phyloP scores from a whole-genome alignment of 352 stramenopile genomes.

The Elongisporangium senticosum region DNA sequence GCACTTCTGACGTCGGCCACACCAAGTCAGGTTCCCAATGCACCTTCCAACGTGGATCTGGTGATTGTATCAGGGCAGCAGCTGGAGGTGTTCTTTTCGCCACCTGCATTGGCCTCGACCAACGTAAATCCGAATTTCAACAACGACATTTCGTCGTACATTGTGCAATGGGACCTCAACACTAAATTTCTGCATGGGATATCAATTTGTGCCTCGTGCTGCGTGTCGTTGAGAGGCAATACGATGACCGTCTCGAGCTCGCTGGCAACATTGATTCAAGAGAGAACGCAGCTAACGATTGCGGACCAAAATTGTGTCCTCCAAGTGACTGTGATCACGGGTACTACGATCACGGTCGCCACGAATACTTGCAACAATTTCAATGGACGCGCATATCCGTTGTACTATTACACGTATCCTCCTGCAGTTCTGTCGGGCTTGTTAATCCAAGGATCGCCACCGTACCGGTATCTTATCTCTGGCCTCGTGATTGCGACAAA shows the following conservation, averaged over 20 bases:
- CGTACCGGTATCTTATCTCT: slow-evolving; percentile 77
- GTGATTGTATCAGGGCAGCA: slow-evolving; percentile 83
- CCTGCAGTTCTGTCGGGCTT: slow-evolving; percentile 44
- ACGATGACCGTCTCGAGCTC: slow-evolving; percentile 34
- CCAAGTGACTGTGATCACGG: slow-evolving; percentile 17
- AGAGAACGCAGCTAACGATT: slow-evolving; percentile 44
- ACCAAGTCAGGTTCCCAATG: slow-evolving; percentile 81
- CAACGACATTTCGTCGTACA: slow-evolving; percentile 85
- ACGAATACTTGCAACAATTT: slow-evolving; percentile 41
- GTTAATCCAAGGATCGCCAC: slow-evolving; percentile 67
- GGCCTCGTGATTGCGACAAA: slow-evolving; percentile 49
- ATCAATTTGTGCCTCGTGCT: slow-evolving; percentile 41
- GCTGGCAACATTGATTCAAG: slow-evolving; percentile 18
- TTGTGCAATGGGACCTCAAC: slow-evolving; percentile 84
- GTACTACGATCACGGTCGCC: slow-evolving; percentile 13
- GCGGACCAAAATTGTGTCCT: slow-evolving; percentile 46
- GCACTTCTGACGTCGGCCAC: slow-evolving; percentile 20
- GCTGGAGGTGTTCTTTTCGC: slow-evolving; percentile 88
- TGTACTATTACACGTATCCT: slow-evolving; percentile 60
- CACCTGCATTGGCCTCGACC: slow-evolving; percentile 44
- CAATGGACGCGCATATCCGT: slow-evolving; percentile 29
- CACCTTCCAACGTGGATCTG: slow-evolving; percentile 85
- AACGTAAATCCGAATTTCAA: slow-evolving; percentile 67
- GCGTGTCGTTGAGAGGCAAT: slow-evolving; percentile 28
- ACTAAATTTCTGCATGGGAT: slow-evolving; percentile 64